phyloP scores from a whole-genome alignment of 805 yeast species.

The Isabelozyma rhagii region DNA sequence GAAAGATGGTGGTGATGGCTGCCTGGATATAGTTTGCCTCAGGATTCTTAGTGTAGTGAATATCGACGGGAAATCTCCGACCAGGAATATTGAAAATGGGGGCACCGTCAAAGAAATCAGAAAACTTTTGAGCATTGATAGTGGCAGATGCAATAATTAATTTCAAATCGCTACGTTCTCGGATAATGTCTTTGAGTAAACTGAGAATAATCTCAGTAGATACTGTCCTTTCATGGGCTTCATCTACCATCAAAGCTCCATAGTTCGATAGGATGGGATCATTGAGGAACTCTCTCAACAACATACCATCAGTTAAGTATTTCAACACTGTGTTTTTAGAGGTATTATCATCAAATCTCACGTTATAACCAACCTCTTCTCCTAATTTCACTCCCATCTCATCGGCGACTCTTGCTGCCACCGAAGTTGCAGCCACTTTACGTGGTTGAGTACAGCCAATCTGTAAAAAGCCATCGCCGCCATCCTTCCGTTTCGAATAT shows the following conservation, averaged over 20 bases:
- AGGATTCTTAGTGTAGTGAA: slow-evolving; percentile 79
- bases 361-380: slow-evolving; percentile 80
- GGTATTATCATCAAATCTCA: slow-evolving; percentile 82
- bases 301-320: slow-evolving; percentile 96
- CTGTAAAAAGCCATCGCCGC: slow-evolving; percentile 21
- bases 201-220: slow-evolving; percentile 87
- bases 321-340: slow-evolving; percentile 66
- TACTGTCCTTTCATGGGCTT: slow-evolving; percentile 94
- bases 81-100: slow-evolving; percentile 92
- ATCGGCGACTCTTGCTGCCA: slow-evolving; percentile 87
- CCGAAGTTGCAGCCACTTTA: slow-evolving; percentile 90
- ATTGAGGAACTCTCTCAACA: slow-evolving; percentile 74
- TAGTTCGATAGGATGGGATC: slow-evolving; percentile 71
- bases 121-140: slow-evolving; percentile 83
- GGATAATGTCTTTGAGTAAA: slow-evolving; percentile 65
- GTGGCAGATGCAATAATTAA: slow-evolving; percentile 91
- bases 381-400: slow-evolving; percentile 86
- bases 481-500: slow-evolving; percentile 47
- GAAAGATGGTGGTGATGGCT: slow-evolving; percentile 81
- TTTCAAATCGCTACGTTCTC: slow-evolving; percentile 64
- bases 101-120: slow-evolving; percentile 75
- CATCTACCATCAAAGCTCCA: slow-evolving; percentile 89
- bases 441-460: slow-evolving; percentile 94
- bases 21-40: slow-evolving; percentile 91
- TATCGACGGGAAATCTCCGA: slow-evolving; percentile 86